Evolutionary conservation across 768 basidiomycete species (phyloP).

Genomic region (Hirschioporus abietinus): DNA sequence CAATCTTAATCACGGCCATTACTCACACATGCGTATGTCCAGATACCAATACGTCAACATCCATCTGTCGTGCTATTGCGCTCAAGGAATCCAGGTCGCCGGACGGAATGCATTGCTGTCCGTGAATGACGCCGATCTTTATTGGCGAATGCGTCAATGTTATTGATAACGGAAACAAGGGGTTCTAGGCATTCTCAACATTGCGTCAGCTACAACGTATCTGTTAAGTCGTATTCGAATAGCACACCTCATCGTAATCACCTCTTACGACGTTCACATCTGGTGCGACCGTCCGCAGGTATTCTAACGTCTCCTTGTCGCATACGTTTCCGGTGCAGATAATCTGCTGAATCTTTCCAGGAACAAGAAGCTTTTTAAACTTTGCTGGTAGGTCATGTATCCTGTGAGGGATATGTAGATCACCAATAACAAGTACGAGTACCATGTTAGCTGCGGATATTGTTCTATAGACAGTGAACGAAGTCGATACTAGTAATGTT

Average conservation of each 20-base stretch:
- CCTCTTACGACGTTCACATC: constrained; percentile 91
- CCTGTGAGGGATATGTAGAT: constrained; percentile 92
- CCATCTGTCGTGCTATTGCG: constrained; percentile 89
- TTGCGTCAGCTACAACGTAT: background rate
- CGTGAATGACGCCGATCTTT: constrained; percentile 88
- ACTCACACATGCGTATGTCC: constrained; percentile 93
- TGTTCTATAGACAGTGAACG: background rate
- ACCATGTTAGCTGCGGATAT: constrained; percentile 47
- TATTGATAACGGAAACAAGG: constrained; percentile 72
- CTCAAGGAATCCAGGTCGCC: constrained; percentile 90
- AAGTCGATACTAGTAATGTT: too few relatives aligned
- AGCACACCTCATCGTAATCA: constrained; percentile 88
- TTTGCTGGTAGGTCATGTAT: constrained; percentile 88
- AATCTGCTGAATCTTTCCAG: constrained; percentile 97
- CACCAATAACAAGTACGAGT: constrained; percentile 94
- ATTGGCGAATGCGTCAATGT: constrained; percentile 81
- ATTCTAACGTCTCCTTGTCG: constrained; percentile 96
- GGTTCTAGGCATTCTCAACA: constrained; percentile 34
- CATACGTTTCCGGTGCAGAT: constrained; percentile 96
- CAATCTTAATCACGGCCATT: background rate
- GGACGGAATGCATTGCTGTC: constrained; percentile 88
- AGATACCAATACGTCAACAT: constrained; percentile 91
- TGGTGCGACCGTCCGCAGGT: constrained; percentile 87
- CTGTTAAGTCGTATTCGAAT: background rate
- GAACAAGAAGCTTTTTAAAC: constrained; percentile 92